phyloP scores from a whole-genome alignment of 768 basidiomycete species.

The Suillus tomentosus region DNA sequence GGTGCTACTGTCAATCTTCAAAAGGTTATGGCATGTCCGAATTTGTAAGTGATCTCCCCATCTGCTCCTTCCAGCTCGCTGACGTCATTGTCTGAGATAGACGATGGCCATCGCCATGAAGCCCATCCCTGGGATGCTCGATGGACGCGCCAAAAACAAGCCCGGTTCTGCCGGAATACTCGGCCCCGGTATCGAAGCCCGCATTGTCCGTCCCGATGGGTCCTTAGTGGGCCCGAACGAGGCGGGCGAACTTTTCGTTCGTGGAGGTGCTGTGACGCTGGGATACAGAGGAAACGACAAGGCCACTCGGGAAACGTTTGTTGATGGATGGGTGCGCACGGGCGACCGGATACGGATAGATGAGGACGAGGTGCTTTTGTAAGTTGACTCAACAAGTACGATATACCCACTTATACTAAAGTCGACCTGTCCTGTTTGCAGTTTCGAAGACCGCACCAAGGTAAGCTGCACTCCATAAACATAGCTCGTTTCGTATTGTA shows the following conservation, averaged over 20 bases:
- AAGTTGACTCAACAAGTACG: conserved; percentile 20
- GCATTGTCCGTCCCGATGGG: conserved; percentile 54
- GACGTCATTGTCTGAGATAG: conserved; percentile 29
- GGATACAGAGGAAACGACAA: conserved; percentile 71
- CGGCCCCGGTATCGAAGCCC: conserved; percentile 57
- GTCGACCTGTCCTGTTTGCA: conserved; percentile 21
- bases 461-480: conserved; percentile 29
- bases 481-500: conserved; percentile 12
- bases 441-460: conserved; percentile 70
- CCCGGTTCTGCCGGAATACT: conserved; percentile 53
- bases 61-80: background rate
- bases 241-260: conserved; percentile 61
- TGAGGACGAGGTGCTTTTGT: conserved; percentile 61
- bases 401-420: background rate
- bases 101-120: conserved; percentile 51
- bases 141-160: conserved; percentile 37
- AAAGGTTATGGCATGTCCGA: conserved; percentile 68
- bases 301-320: conserved; percentile 61
- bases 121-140: conserved; percentile 43
- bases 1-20: background rate
- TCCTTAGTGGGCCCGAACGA: conserved; percentile 53
- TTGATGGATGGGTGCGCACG: conserved; percentile 66
- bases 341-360: conserved; percentile 64
- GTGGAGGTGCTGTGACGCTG: conserved; percentile 47
- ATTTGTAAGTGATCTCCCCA: conserved; percentile 39